phyloP scores from a whole-genome alignment of 2,329 filamentous ascomycete species.

The Rasamsonia emersonii region DNA sequence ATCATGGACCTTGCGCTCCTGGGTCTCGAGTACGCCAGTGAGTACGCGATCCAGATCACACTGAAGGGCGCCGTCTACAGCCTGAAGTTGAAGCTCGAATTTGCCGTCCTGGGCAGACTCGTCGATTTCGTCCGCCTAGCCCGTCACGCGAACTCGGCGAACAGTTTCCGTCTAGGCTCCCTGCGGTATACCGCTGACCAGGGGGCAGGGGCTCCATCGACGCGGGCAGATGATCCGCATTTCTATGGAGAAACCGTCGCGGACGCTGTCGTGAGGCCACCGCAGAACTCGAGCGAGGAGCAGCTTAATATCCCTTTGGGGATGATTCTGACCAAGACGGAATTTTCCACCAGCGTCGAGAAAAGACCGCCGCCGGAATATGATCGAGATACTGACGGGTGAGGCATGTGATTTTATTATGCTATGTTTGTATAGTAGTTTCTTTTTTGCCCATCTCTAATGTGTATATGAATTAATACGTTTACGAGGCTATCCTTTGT shows the following conservation, averaged over 20 bases:
- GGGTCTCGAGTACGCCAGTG: constrained; percentile 34
- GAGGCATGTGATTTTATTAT: background rate
- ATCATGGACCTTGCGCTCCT: constrained; percentile 37
- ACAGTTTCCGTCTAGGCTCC: constrained; percentile 17
- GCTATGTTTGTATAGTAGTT: background rate
- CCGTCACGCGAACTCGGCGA: constrained; percentile 13
- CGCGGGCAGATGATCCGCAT: constrained; percentile 5
- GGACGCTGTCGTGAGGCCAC: constrained; percentile 3
- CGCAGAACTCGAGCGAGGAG: constrained; percentile 8
- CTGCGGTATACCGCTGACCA: constrained; percentile 8
- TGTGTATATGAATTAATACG: too few species aligned
- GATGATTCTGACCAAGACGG: constrained; percentile 15
- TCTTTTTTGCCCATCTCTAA: background rate
- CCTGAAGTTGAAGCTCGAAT: constrained; percentile 43
- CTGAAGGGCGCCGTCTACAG: constrained; percentile 41
- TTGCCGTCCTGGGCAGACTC: constrained; percentile 43
- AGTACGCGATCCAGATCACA: constrained; percentile 37
- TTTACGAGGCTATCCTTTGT: too few species aligned
- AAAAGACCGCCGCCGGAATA: constrained; percentile 7
- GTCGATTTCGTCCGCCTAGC: constrained; percentile 30
- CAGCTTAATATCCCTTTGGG: constrained; percentile 10
- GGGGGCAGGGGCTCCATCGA: constrained; percentile 6
- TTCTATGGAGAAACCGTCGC: constrained; percentile 9
- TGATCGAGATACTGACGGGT: background rate
- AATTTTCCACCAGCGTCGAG: constrained; percentile 16